phyloP scores from a whole-genome alignment of 192 early-diverging fungal genomes.

The Backusella morwellensis region DNA sequence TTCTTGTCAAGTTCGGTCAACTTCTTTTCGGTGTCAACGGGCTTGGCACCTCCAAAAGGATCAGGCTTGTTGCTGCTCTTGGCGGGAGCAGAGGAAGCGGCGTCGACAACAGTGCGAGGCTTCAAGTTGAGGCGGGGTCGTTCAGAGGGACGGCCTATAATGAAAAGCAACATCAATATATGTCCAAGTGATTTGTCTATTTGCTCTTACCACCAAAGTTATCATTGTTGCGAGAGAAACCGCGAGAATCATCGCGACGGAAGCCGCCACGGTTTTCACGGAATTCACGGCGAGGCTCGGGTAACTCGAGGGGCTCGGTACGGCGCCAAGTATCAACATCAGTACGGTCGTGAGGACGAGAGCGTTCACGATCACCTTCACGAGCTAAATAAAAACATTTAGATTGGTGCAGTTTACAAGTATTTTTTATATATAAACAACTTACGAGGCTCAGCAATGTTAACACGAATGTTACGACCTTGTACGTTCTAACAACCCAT shows the following conservation, averaged over 20 bases:
- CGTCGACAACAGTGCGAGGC: constrained; percentile 37
- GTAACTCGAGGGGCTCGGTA: constrained; percentile 37
- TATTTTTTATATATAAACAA: neutral
- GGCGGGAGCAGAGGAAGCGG: constrained; percentile 11
- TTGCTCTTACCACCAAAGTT: constrained; percentile 17
- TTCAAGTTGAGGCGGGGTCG: constrained; percentile 53
- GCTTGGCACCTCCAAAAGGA: constrained; percentile 64
- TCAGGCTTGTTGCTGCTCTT: constrained; percentile 41
- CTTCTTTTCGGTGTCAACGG: constrained; percentile 57
- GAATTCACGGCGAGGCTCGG: constrained; percentile 41
- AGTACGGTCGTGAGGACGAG: constrained; percentile 56
- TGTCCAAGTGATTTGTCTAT: neutral
- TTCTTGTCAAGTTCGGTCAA: constrained; percentile 56
- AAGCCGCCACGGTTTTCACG: constrained; percentile 31
- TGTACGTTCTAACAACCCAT: constrained; percentile 47
- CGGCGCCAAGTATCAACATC: constrained; percentile 57
- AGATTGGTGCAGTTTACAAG: neutral
- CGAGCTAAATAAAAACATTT: neutral
- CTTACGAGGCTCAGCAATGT: constrained; percentile 87
- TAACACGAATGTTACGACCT: constrained; percentile 76
- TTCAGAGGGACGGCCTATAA: constrained; percentile 30
- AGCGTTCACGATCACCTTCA: constrained; percentile 22
- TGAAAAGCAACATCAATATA: neutral
- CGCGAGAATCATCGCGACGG: constrained; percentile 30
- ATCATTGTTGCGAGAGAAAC: constrained; percentile 32